Evolutionary conservation across 441 rosid species (phyloP).

Genomic region (Corymbia calophylla): DNA sequence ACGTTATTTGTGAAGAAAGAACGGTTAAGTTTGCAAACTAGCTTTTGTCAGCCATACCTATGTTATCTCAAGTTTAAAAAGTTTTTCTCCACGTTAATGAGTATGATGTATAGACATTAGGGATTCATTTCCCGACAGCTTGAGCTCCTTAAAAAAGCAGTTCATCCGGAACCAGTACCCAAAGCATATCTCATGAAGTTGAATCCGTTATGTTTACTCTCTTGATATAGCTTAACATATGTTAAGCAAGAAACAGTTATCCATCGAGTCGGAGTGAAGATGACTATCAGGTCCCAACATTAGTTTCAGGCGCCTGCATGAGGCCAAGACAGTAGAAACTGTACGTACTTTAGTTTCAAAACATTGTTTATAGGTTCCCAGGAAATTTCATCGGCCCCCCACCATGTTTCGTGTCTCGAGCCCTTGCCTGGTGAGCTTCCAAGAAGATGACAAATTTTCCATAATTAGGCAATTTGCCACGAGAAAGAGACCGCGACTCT

Average conservation of each 20-base stretch:
- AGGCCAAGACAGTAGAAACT: not conserved
- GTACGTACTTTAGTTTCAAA: not conserved
- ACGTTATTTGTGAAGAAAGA: not conserved
- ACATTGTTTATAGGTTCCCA: not conserved
- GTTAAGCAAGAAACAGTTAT: not conserved
- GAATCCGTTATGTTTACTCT: not conserved
- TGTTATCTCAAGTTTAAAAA: not conserved
- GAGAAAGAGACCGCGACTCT: not conserved
- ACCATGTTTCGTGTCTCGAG: not conserved
- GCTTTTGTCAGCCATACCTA: not conserved
- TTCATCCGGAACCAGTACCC: not conserved
- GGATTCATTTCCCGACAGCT: not conserved
- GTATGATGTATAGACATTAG: not conserved
- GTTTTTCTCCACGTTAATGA: not conserved
- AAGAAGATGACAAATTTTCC: not conserved
- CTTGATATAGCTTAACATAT: not conserved
- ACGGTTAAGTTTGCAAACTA: not conserved
- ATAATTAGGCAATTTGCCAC: not conserved
- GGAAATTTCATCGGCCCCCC: not conserved
- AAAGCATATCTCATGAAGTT: not conserved
- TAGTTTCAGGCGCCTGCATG: not conserved
- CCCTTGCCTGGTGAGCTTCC: not conserved
- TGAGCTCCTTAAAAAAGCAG: not conserved
- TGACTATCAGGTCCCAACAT: not conserved
- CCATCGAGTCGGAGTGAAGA: not conserved